Conservation (phyloP, 1,139 yeast species). For the Scheffersomyces quercinus region DNA sequence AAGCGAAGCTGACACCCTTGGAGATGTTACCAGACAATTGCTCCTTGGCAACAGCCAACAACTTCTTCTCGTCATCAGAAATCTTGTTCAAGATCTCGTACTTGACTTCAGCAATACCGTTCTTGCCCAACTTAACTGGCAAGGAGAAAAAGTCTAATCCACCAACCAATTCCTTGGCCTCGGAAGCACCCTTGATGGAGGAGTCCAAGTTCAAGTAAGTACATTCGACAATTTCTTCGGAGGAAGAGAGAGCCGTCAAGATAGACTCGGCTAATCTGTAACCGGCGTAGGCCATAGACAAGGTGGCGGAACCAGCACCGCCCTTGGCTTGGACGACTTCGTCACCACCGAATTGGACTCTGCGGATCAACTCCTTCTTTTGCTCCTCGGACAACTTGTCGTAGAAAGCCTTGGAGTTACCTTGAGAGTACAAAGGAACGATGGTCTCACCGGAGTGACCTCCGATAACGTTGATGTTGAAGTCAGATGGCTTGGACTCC, state of each 20-base stretch:
- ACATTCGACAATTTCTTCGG: slow-evolving; percentile 71
- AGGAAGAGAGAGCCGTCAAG: slow-evolving; percentile 60
- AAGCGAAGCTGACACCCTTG: slow-evolving; percentile 19
- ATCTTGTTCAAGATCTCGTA: slow-evolving; percentile 53
- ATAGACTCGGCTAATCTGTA: slow-evolving; percentile 90
- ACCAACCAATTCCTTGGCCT: slow-evolving; percentile 71
- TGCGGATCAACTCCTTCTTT: slow-evolving; percentile 69
- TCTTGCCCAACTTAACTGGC: slow-evolving; percentile 83
- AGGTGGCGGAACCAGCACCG: slow-evolving; percentile 98
- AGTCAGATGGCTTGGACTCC: slow-evolving; percentile 64
- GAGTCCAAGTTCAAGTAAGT: slow-evolving; percentile 57
- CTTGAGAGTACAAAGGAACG: slow-evolving; percentile 82
- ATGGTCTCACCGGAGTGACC: slow-evolving; percentile 99
- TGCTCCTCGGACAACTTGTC: slow-evolving; percentile 23
- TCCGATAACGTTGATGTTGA: slow-evolving; percentile 83
- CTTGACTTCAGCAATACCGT: slow-evolving; percentile 76
- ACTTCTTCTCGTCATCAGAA: slow-evolving; percentile 64
- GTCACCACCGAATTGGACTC: slow-evolving; percentile 99
- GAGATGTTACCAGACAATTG: slow-evolving; percentile 68
- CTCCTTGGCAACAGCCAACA: slow-evolving; percentile 78
- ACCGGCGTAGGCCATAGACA: slow-evolving; percentile 99
- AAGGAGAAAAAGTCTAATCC: slow-evolving; percentile 93
- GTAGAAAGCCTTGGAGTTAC: slow-evolving; percentile 30
- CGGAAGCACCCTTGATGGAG: slow-evolving; percentile 60
- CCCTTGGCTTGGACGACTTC: slow-evolving; percentile 98